These are phyloP conservation scores for Cucurbita maxima DNA, from an alignment of 306 rosid species.

Conservation along the genomic window DNA sequence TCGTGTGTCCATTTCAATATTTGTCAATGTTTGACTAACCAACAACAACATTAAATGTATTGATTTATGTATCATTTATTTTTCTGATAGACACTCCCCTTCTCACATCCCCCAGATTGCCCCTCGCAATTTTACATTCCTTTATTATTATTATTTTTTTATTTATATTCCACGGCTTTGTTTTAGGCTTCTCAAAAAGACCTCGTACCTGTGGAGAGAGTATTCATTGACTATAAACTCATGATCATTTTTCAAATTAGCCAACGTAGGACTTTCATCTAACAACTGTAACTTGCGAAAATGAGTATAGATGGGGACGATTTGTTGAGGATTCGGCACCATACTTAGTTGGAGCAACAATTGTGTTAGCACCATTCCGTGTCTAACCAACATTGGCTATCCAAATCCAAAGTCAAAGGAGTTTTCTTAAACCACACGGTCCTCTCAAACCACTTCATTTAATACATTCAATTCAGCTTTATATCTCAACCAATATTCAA, in stretches of 20 bases:
- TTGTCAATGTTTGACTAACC: constrained; percentile 8
- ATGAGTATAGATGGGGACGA: too few relatives aligned
- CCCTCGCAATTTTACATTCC: background rate
- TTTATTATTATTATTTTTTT: background rate
- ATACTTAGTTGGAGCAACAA: background rate
- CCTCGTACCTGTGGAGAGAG: too few relatives aligned
- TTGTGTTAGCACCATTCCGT: background rate
- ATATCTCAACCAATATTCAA: too few relatives aligned
- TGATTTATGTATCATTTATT: constrained; percentile 2
- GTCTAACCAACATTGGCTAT: background rate
- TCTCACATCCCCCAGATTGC: constrained; percentile 2
- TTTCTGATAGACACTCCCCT: background rate
- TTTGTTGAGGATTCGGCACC: background rate
- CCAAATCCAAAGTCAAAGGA: background rate
- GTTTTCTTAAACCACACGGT: constrained; percentile 3
- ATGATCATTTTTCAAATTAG: too few relatives aligned
- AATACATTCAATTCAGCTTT: background rate
- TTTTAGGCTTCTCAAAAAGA: too few relatives aligned
- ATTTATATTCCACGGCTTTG: too few relatives aligned
- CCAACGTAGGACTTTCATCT: too few relatives aligned
- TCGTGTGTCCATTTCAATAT: constrained; percentile 10
- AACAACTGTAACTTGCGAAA: too few relatives aligned
- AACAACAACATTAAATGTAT: constrained; percentile 6
- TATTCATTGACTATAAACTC: too few relatives aligned
- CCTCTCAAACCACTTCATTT: constrained; percentile 6